Conservation (phyloP, 2,329 filamentous ascomycete species). For the Passalora sequoiae region DNA sequence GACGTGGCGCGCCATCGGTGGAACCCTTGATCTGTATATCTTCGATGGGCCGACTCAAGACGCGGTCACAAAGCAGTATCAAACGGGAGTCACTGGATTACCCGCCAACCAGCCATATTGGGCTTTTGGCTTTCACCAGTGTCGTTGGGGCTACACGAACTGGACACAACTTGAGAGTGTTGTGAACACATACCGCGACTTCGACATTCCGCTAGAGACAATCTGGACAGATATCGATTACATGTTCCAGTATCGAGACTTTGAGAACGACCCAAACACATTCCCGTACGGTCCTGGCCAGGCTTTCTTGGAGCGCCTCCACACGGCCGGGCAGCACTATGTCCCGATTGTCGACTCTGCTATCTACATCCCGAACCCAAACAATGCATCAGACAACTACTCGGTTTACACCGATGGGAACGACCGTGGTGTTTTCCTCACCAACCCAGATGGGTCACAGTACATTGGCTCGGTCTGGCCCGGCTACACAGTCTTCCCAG, state of each 20-base stretch:
- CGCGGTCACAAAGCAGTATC: conserved; percentile 66
- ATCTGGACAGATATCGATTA: conserved; percentile 48
- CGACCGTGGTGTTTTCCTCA: conserved; percentile 33
- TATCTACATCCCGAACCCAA: conserved; percentile 68
- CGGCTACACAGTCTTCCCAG: conserved; percentile 55
- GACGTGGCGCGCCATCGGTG: conserved; percentile 70
- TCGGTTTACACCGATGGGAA: conserved; percentile 34
- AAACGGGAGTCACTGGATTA: conserved; percentile 59
- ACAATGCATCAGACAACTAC: conserved; percentile 62
- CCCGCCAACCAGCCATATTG: conserved; percentile 79
- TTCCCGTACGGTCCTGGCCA: conserved; percentile 48
- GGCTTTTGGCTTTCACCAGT: conserved; percentile 77
- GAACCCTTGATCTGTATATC: conserved; percentile 74
- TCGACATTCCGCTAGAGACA: conserved; percentile 53
- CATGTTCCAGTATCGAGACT: conserved; percentile 58
- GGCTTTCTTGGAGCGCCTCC: conserved; percentile 50
- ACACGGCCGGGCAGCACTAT: conserved; percentile 53
- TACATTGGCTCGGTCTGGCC: conserved; percentile 50
- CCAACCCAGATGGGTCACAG: conserved; percentile 33
- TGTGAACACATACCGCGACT: conserved; percentile 49
- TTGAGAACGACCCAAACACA: conserved; percentile 51
- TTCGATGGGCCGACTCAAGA: conserved; percentile 66
- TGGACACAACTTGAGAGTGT: conserved; percentile 62
- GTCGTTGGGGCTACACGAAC: conserved; percentile 74
- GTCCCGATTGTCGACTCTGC: conserved; percentile 57